Conservation (phyloP, 305 asterid species). For the Salvia sclarea region DNA sequence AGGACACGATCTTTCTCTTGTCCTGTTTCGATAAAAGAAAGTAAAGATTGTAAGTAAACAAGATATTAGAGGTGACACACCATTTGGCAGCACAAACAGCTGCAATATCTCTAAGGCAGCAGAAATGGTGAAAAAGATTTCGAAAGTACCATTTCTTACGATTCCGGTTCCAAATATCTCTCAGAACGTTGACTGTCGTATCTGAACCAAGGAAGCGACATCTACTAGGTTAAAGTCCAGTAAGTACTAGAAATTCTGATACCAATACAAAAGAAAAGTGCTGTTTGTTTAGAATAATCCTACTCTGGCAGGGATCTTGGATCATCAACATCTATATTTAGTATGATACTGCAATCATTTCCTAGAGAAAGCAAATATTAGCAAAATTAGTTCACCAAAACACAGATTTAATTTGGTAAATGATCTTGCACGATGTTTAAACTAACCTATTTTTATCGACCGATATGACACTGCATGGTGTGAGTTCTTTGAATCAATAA, state of each 20-base stretch:
- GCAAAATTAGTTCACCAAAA: neutral
- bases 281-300: slow-evolving; percentile 20
- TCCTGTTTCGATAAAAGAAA: slow-evolving; percentile 42
- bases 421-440: slow-evolving; percentile 42
- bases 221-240: slow-evolving; percentile 44
- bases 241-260: slow-evolving; percentile 17
- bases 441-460: slow-evolving; percentile 59
- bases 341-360: slow-evolving; percentile 53
- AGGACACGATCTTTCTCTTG: slow-evolving; percentile 49
- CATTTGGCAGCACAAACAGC: no score
- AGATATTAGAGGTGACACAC: no score
- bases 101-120: no score
- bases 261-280: neutral
- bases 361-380: slow-evolving; percentile 38
- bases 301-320: slow-evolving; percentile 80
- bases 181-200: slow-evolving; percentile 43
- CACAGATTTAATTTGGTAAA: slow-evolving; percentile 53
- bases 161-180: slow-evolving; percentile 57
- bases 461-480: slow-evolving; percentile 59
- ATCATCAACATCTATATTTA: slow-evolving; percentile 56
- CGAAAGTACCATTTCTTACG: slow-evolving; percentile 56
- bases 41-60: neutral
- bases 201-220: slow-evolving; percentile 80
- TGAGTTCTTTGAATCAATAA: slow-evolving; percentile 50
- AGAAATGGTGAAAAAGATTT: slow-evolving; percentile 6